phyloP scores from a whole-genome alignment of 2,329 filamentous ascomycete genomes.

The Epichloe hybrida region DNA sequence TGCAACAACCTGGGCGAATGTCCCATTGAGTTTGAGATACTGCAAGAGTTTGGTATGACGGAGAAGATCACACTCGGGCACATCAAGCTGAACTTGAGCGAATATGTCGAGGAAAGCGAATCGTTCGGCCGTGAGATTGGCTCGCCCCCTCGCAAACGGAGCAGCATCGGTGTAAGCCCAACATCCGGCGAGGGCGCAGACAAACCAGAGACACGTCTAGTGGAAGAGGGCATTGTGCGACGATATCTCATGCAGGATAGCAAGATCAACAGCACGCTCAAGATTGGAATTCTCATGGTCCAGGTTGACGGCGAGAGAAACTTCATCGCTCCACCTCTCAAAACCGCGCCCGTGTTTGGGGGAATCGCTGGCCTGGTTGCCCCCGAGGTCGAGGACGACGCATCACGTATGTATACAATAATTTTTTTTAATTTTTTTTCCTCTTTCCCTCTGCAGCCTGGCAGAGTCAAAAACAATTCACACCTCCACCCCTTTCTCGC shows the following conservation, averaged over 20 bases:
- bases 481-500: neutral
- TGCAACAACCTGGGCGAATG: slow-evolving; percentile 68
- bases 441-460: too few species aligned
- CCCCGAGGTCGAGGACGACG: slow-evolving; percentile 27
- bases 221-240: slow-evolving; percentile 57
- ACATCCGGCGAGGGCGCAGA: slow-evolving; percentile 19
- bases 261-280: slow-evolving; percentile 96
- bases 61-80: slow-evolving; percentile 73
- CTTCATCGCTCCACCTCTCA: slow-evolving; percentile 68
- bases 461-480: too few species aligned
- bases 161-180: slow-evolving; percentile 18
- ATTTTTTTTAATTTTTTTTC: too few species aligned
- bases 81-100: slow-evolving; percentile 76
- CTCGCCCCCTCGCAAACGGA: slow-evolving; percentile 22
- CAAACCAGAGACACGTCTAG: slow-evolving; percentile 8
- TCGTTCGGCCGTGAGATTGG: slow-evolving; percentile 29
- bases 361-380: slow-evolving; percentile 85
- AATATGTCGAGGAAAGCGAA: slow-evolving; percentile 79
- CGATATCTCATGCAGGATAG: slow-evolving; percentile 93
- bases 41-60: slow-evolving; percentile 67
- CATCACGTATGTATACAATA: slow-evolving; percentile 23
- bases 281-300: slow-evolving; percentile 60
- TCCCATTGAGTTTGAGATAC: slow-evolving; percentile 70
- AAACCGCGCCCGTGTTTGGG: slow-evolving; percentile 80
- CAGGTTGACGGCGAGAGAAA: slow-evolving; percentile 84